These are phyloP conservation scores for Cubamyces sp. DNA, from an alignment of 768 basidiomycete genomes.

Conservation along the genomic window DNA sequence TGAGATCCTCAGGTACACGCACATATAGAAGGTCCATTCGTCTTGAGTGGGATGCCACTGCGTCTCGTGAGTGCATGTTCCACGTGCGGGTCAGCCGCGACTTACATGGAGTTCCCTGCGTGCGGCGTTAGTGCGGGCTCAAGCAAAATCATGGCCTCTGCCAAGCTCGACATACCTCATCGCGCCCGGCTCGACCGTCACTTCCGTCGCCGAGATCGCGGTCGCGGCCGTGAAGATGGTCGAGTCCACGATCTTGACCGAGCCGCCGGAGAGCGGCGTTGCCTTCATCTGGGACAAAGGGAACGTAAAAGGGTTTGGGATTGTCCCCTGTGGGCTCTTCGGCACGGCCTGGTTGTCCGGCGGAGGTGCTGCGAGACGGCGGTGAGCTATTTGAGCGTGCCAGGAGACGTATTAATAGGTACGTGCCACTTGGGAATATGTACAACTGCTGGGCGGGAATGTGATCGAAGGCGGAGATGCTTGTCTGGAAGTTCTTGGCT, in stretches of 20 bases:
- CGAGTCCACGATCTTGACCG: slow-evolving; percentile 54
- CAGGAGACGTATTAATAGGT: slow-evolving; percentile 10
- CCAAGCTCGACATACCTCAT: slow-evolving; percentile 49
- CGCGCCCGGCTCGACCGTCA: slow-evolving; percentile 59
- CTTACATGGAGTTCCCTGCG: slow-evolving; percentile 58
- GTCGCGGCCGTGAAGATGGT: slow-evolving; percentile 51
- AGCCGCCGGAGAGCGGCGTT: slow-evolving; percentile 51
- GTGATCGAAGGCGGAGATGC: slow-evolving; percentile 36
- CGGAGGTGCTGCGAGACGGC: slow-evolving; percentile 38
- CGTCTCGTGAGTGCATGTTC: slow-evolving; percentile 11
- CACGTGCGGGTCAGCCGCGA: slow-evolving; percentile 6
- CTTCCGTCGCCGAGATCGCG: slow-evolving; percentile 55
- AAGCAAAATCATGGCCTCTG: neutral
- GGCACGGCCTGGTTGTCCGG: slow-evolving; percentile 40
- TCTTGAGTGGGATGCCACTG: slow-evolving; percentile 73
- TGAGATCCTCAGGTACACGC: slow-evolving; percentile 28
- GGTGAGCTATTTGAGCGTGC: neutral
- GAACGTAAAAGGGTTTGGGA: slow-evolving; percentile 49
- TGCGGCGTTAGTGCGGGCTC: slow-evolving; percentile 24
- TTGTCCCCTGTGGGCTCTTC: slow-evolving; percentile 46
- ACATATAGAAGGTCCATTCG: slow-evolving; percentile 67
- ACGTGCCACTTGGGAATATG: slow-evolving; percentile 37
- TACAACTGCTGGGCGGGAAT: slow-evolving; percentile 36
- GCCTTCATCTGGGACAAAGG: slow-evolving; percentile 49
- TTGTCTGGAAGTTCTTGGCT: slow-evolving; percentile 40